Base-by-base conservation (phyloP, 2,329 filamentous ascomycete genomes). In the Colletotrichum sp. region DNA sequence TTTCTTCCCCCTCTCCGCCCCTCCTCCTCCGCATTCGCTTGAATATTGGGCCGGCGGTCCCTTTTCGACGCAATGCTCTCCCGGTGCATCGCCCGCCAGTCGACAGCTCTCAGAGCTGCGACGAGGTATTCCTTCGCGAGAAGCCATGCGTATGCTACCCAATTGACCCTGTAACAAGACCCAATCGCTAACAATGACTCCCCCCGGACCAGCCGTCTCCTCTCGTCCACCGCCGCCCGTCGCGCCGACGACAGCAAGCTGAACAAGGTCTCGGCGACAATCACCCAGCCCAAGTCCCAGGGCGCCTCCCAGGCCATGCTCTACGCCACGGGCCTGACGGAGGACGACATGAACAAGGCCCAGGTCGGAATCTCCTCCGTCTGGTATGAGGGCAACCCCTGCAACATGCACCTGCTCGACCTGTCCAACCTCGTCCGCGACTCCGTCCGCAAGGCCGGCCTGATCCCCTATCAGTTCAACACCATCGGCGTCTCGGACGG, bases 231-330 rank as follows among this genome's bases (percentile, higher is more conserved):
- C 21, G 80, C 88, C 34, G 82, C 87, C 79, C 85, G 87, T 77
- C 86, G 82, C 78, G 81, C 84, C 79, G 87, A 91, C 79, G 87
- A 92, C 75, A 86, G 91, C 74, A 85, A 89, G 80, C 91, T 98
- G 84, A 99, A 99, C 90, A 95, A 92, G 84, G 89, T 96, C 83
- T 98, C 96, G 76, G 88, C 92, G 76, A 85, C 89, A 83, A 96
- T 99, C 87, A 99, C 97, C 30, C 96, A 98, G 87, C 96, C 96
- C 83, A 98, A 98, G 88, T 97, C 96, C 38, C 97, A 99, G 88
- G 97, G 97, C 79, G 97, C 97, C 71, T 98, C 97, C 56, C 97
- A 99, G 88, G 97, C 97, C 78, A 99, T 99, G 97, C 90, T 99
- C 73, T 99, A 98, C 89, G 97, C 95, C 79, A 98, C 96, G 2